Base-by-base conservation (phyloP, 2,329 filamentous ascomycete genomes). In the Pestalotiopsis sp. region DNA sequence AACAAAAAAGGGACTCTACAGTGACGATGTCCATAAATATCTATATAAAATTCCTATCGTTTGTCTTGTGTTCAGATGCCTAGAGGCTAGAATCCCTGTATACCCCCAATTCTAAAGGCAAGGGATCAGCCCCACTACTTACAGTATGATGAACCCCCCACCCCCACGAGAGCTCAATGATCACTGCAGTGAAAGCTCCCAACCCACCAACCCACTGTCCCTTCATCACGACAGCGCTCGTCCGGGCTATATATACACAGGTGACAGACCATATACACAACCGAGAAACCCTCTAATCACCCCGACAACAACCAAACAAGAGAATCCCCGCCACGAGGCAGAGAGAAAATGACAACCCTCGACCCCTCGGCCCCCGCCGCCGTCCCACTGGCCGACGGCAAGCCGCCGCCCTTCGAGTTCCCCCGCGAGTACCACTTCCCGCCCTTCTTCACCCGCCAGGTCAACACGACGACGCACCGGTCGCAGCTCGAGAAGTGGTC, bases 401-500 rank as follows among this genome's bases (percentile, higher is more conserved):
- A 23, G 41, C 9, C 60, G 4, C 39, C 80, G 4, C 39, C 80
- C 74, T 91, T 90, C 80, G 67, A 74, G 52, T 91, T 90, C 80
- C 89, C 89, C 3, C 85, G 84, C 73, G 87, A 89, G 79, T 92
- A 94, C 86, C 83, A 84, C 82, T 95, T 94, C 84, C 93, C 93
- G 0, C 91, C 93, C 77, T 95, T 96, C 90, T 96, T 93, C 88
- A 94, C 92, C 68, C 90, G 89, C 67, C 93, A 96, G 80, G 88
- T 91, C 45, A 93, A 93, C 82, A 85, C 89, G 70, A 87, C 88
- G 38, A 95, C 92, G 11, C 91, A 87, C 77, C 88, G 91, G 80
- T 90, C 91, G 60, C 93, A 96, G 77, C 90, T 94, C 70, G 84
- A 88, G 69, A 95, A 95, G 81, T 99, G 96, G 96, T 90, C 92